phyloP scores from a whole-genome alignment of 257 asterid genomes.

The Przewalskia tangutica region DNA sequence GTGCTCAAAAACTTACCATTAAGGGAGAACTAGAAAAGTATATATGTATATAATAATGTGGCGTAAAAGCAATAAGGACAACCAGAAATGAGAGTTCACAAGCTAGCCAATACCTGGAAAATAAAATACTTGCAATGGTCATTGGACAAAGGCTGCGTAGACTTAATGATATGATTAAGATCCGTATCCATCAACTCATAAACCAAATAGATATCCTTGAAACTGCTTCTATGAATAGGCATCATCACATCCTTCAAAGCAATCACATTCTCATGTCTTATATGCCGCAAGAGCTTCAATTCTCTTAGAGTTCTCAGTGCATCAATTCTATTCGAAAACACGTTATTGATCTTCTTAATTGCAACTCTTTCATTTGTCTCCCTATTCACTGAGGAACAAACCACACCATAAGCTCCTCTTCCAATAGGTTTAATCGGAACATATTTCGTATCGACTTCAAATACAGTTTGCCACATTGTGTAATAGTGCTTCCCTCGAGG shows the following conservation, averaged over 20 bases:
- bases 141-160: constrained; percentile 29
- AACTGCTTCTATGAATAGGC: constrained; percentile 22
- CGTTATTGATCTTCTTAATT: constrained; percentile 32
- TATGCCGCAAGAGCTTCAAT: constrained; percentile 26
- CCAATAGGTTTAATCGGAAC: constrained; percentile 37
- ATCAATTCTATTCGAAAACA: constrained; percentile 29
- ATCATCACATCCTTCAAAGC: constrained; percentile 40
- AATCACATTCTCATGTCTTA: constrained; percentile 35
- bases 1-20: background rate
- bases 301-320: constrained; percentile 41
- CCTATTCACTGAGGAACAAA: constrained; percentile 32
- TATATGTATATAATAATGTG: background rate
- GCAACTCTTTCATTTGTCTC: constrained; percentile 39
- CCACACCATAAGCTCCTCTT: constrained; percentile 39
- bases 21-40: background rate
- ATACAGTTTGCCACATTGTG: constrained; percentile 35
- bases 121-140: constrained; percentile 39
- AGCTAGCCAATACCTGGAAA: constrained; percentile 24
- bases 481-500: constrained; percentile 30
- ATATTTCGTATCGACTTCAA: constrained; percentile 34
- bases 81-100: background rate
- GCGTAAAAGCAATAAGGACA: background rate
- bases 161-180: constrained; percentile 38
- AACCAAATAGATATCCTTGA: constrained; percentile 37
- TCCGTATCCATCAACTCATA: constrained; percentile 44